Conservation (phyloP, 768 basidiomycete species). For the Hortiboletus campestris region DNA sequence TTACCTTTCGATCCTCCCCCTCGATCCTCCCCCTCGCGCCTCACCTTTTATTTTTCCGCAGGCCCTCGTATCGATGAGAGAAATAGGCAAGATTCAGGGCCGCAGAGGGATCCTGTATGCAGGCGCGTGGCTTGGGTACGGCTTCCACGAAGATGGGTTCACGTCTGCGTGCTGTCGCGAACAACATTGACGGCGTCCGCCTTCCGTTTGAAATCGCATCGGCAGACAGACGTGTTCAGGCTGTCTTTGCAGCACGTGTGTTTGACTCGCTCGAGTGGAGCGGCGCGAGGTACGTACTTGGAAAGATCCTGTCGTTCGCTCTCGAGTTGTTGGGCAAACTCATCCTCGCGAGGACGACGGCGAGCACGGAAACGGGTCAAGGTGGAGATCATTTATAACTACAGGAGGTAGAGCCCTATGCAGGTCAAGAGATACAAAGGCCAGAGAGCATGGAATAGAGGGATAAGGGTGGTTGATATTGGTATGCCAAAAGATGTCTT, state of each 20-base stretch:
- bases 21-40: background rate
- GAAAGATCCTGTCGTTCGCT: slow-evolving; percentile 21
- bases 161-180: slow-evolving; percentile 38
- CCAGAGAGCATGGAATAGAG: background rate
- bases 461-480: background rate
- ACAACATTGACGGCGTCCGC: slow-evolving; percentile 28
- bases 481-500: background rate
- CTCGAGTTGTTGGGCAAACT: slow-evolving; percentile 6
- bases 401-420: slow-evolving; percentile 4
- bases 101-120: slow-evolving; percentile 59
- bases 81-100: slow-evolving; percentile 59
- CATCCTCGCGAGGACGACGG: background rate
- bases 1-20: background rate
- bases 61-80: slow-evolving; percentile 54
- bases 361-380: background rate
- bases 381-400: background rate
- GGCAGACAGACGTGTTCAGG: slow-evolving; percentile 32
- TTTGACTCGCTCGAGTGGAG: slow-evolving; percentile 42
- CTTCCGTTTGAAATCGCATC: slow-evolving; percentile 45
- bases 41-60: slow-evolving; percentile 12
- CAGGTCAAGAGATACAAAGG: slow-evolving; percentile 6
- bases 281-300: slow-evolving; percentile 33
- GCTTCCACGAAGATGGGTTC: slow-evolving; percentile 84
- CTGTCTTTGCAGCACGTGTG: slow-evolving; percentile 26
- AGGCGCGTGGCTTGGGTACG: slow-evolving; percentile 73